phyloP scores from a whole-genome alignment of 2,329 filamentous ascomycete species.

The Volutella citrinella region DNA sequence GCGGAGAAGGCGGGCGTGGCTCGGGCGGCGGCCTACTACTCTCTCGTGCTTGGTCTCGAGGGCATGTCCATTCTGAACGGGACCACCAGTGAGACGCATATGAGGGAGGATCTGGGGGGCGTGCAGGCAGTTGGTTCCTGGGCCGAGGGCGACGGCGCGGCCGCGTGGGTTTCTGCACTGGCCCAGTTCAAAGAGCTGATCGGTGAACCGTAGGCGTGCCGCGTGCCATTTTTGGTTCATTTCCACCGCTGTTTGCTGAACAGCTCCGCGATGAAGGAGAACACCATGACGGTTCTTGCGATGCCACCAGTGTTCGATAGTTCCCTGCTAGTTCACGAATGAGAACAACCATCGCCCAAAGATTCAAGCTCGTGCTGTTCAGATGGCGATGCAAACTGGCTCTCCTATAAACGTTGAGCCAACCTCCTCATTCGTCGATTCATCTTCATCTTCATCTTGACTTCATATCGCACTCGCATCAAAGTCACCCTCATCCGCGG shows the following conservation, averaged over 20 bases:
- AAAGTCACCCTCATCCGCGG: too few species aligned
- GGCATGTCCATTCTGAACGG: constrained; percentile 44
- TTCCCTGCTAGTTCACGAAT: too few species aligned
- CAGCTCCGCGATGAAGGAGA: too few species aligned
- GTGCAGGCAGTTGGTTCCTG: constrained; percentile 38
- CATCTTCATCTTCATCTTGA: too few species aligned
- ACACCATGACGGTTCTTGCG: too few species aligned
- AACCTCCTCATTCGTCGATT: too few species aligned
- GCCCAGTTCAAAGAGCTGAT: constrained; percentile 43
- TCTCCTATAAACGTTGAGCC: too few species aligned
- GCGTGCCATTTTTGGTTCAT: background rate
- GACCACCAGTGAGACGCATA: constrained; percentile 43
- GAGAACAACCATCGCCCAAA: too few species aligned
- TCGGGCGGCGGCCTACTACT: constrained; percentile 42
- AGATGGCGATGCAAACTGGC: too few species aligned
- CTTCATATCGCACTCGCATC: too few species aligned
- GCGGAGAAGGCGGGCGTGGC: constrained; percentile 38
- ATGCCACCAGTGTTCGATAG: too few species aligned
- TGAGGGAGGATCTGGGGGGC: constrained; percentile 48
- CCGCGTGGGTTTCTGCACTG: constrained; percentile 48
- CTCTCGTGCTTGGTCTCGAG: constrained; percentile 46
- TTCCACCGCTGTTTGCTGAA: background rate
- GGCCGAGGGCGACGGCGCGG: constrained; percentile 41
- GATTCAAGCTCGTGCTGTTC: too few species aligned
- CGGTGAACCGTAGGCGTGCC: constrained; percentile 15